Conservation (phyloP, 345 rosid genomes). For the Aquilaria malaccensis region DNA sequence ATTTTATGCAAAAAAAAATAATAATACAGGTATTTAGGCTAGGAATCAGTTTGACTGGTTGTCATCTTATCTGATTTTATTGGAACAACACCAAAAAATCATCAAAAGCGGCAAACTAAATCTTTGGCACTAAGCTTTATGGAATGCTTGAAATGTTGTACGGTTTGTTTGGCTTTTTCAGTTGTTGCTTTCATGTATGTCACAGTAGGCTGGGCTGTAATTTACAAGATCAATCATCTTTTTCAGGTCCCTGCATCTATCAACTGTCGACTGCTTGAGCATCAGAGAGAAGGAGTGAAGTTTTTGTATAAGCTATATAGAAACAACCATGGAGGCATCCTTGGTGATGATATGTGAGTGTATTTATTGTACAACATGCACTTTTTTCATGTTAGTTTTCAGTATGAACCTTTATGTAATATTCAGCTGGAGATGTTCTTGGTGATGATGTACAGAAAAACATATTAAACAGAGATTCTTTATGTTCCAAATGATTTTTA, state of each 20-base stretch:
- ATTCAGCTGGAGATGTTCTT: too few relatives aligned
- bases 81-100: neutral
- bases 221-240: slow-evolving; percentile 67
- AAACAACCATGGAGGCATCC: slow-evolving; percentile 86
- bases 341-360: slow-evolving; percentile 97
- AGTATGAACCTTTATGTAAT: too few relatives aligned
- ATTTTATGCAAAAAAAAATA: slow-evolving; percentile 37
- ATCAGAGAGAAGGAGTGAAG: slow-evolving; percentile 79
- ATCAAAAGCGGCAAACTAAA: slow-evolving; percentile 63
- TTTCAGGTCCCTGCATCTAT: slow-evolving; percentile 56
- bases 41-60: slow-evolving; percentile 33
- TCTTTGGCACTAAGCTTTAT: slow-evolving; percentile 39
- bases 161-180: slow-evolving; percentile 13
- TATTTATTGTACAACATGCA: neutral
- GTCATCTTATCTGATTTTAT: slow-evolving; percentile 5
- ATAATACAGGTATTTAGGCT: slow-evolving; percentile 75
- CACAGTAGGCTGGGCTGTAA: slow-evolving; percentile 81
- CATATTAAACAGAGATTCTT: too few relatives aligned
- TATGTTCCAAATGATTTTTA: neutral
- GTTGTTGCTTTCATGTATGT: slow-evolving; percentile 82
- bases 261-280: slow-evolving; percentile 86
- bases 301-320: slow-evolving; percentile 61
- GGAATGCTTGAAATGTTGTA: slow-evolving; percentile 17
- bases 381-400: neutral
- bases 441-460: too few relatives aligned